These are phyloP conservation scores for Cajanus cajan DNA, from an alignment of 306 rosid genomes.

Conservation along the genomic window DNA sequence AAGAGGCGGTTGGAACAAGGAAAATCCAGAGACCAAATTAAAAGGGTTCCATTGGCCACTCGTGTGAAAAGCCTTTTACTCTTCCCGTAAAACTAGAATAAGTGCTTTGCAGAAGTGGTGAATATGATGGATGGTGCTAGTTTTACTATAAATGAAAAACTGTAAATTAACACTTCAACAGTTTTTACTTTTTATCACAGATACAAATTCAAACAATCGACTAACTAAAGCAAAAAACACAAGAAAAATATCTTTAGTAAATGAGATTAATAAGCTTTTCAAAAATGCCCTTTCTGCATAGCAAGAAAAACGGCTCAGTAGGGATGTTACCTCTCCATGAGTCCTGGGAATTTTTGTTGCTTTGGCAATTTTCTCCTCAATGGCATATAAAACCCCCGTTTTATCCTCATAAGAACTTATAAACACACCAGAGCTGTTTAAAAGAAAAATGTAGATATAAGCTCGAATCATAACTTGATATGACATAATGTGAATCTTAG, in stretches of 20 bases:
- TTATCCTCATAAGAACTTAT: slow-evolving; percentile 66
- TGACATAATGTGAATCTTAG: background rate
- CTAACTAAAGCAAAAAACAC: background rate
- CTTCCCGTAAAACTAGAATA: background rate
- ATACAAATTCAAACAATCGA: slow-evolving; percentile 3
- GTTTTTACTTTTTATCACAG: background rate
- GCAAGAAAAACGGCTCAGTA: background rate
- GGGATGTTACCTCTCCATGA: slow-evolving; percentile 74
- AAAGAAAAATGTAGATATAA: slow-evolving; percentile 22
- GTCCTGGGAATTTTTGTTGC: slow-evolving; percentile 79
- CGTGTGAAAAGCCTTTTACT: background rate
- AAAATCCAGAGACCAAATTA: background rate
- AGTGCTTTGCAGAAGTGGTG: background rate
- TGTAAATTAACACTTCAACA: background rate
- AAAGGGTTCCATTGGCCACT: background rate
- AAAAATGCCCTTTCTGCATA: background rate
- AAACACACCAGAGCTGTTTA: slow-evolving; percentile 81
- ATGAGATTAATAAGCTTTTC: slow-evolving; percentile 5
- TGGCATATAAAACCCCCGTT: slow-evolving; percentile 55
- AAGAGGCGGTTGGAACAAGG: background rate
- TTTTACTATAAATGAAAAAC: slow-evolving; percentile 12
- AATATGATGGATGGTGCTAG: background rate
- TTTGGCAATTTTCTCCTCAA: slow-evolving; percentile 87
- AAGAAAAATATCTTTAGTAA: background rate
- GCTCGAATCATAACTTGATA: background rate